These are phyloP conservation scores for Paramecium biaurelia DNA, from an alignment of 73 alveolate species.

Conservation along the genomic window DNA sequence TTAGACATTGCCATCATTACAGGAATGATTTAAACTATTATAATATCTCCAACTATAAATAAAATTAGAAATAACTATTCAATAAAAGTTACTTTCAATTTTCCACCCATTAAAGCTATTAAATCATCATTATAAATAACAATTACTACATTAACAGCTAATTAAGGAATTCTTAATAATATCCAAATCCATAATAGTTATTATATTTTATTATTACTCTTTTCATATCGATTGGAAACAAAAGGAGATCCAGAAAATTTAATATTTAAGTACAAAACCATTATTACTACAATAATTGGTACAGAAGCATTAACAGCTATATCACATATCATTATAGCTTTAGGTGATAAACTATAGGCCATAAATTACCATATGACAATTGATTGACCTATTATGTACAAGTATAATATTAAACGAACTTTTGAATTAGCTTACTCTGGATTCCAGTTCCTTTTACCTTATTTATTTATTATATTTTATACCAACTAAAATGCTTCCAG, in stretches of 20 bases:
- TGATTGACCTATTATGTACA: neutral
- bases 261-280: constrained; percentile 9
- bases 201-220: neutral
- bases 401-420: neutral
- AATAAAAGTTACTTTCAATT: neutral
- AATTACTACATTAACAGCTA: constrained; percentile 10
- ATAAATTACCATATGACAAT: neutral
- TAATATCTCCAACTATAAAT: constrained; percentile 32
- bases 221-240: neutral
- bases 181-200: constrained; percentile 29
- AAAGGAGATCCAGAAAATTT: constrained; percentile 32
- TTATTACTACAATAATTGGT: neutral
- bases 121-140: neutral
- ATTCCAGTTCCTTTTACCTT: constrained; percentile 31
- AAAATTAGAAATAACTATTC: neutral
- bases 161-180: neutral
- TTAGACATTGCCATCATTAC: neutral
- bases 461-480: neutral
- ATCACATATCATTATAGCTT: neutral
- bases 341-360: neutral
- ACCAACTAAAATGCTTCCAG: constrained; percentile 9
- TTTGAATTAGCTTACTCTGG: neutral
- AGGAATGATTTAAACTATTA: neutral
- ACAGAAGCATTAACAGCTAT: constrained; percentile 27
- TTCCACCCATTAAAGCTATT: neutral